Evolutionary conservation across 2,329 filamentous ascomycete species (phyloP).

Genomic region (Nemania sp.): DNA sequence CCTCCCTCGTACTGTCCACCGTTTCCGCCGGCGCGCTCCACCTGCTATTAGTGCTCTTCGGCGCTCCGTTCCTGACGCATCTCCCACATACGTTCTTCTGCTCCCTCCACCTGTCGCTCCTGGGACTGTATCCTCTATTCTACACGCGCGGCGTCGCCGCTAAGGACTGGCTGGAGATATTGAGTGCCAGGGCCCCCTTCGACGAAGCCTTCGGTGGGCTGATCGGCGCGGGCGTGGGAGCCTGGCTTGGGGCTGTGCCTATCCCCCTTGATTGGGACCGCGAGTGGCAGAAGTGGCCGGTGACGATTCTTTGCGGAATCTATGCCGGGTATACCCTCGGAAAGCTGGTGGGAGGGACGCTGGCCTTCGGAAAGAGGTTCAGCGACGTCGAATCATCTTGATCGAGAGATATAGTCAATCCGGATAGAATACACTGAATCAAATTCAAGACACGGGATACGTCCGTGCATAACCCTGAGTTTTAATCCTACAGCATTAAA

Average conservation of each 20-base stretch:
- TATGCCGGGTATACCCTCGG: conserved; percentile 80
- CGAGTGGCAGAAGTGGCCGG: conserved; percentile 98
- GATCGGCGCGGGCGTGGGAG: conserved; percentile 77
- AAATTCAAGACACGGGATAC: background rate
- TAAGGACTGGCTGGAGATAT: conserved; percentile 70
- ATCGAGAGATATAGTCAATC: background rate
- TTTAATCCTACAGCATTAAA: too few species aligned
- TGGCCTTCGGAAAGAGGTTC: conserved; percentile 54
- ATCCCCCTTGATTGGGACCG: conserved; percentile 98
- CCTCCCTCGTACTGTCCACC: conserved; percentile 63
- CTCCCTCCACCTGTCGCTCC: conserved; percentile 78
- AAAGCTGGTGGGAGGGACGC: conserved; percentile 61
- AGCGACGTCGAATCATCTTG: conserved; percentile 20
- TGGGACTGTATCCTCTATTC: conserved; percentile 78
- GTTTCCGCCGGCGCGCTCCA: conserved; percentile 48
- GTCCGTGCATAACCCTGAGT: too few species aligned
- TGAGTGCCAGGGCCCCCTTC: conserved; percentile 69
- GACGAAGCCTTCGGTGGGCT: conserved; percentile 85
- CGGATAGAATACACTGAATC: background rate
- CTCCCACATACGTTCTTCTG: conserved; percentile 76
- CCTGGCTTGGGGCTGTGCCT: conserved; percentile 91
- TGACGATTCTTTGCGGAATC: conserved; percentile 83
- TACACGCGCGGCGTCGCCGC: conserved; percentile 83
- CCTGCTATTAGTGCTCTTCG: conserved; percentile 79
- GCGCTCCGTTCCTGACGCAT: conserved; percentile 86